A percentile compares a stretch with the other conserved stretches of the same genome.
Conservation (phyloP, 371 early-diverging fungal species). For the Lichtheimia hyalospora region DNA sequence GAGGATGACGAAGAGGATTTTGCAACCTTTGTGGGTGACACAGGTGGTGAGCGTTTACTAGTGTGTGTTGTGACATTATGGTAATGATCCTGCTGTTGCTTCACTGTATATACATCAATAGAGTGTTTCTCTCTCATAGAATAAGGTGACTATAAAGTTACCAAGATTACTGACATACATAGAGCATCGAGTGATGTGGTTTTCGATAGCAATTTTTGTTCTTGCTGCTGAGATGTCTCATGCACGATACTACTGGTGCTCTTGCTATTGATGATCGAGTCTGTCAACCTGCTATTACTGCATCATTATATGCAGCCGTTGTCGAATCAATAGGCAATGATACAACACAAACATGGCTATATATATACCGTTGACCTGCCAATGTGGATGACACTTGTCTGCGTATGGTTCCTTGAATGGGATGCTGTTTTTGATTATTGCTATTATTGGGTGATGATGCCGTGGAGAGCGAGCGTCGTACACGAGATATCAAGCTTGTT, state of each 20-base stretch:
- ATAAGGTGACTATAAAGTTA: background rate
- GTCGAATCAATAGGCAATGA: too few relatives aligned
- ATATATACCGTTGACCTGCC: background rate
- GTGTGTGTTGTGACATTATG: background rate
- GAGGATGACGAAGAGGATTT: background rate
- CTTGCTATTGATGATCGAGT: background rate
- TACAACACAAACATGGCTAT: too few relatives aligned
- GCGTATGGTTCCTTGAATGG: background rate
- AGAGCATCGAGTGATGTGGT: background rate
- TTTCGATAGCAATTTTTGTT: background rate
- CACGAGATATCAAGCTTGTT: conserved; percentile 9
- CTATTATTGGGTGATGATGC: conserved; percentile 2
- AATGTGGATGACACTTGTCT: background rate
- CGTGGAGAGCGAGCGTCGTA: conserved; percentile 10
- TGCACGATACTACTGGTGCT: background rate
- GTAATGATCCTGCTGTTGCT: conserved; percentile 9
- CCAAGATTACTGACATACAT: conserved; percentile 1
- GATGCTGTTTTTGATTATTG: background rate
- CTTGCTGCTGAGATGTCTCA: background rate
- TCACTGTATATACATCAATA: background rate
- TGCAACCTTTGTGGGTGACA: conserved; percentile 2
- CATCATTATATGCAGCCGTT: background rate
- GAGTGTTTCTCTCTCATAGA: background rate
- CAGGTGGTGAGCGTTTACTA: conserved; percentile 5
- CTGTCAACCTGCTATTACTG: background rate